Evolutionary conservation across 495 filamentous ascomycete species (phyloP).

Genomic region (Penicillium angulare): DNA sequence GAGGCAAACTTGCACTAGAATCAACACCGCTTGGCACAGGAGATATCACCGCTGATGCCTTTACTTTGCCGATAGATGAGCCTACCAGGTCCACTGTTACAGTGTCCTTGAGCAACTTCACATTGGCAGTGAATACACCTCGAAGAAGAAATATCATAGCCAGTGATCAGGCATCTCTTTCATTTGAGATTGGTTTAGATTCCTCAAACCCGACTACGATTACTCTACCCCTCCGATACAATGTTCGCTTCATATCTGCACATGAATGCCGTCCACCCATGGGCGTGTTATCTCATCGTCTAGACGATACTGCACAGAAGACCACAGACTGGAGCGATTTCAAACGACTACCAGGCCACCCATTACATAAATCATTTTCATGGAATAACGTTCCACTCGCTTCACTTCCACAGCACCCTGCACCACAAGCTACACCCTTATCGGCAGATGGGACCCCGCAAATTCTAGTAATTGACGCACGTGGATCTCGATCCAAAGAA

Average conservation of each 20-base stretch:
- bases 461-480: constrained; percentile 47
- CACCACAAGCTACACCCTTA: constrained; percentile 8
- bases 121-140: constrained; percentile 16
- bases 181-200: constrained; percentile 43
- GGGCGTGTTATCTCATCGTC: constrained; percentile 23
- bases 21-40: constrained; percentile 40
- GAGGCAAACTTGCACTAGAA: constrained; percentile 28
- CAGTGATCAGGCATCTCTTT: constrained; percentile 50
- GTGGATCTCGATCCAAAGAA: constrained; percentile 57
- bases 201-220: constrained; percentile 31
- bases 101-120: constrained; percentile 21
- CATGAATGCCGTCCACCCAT: constrained; percentile 61
- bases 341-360: constrained; percentile 54
- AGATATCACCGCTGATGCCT: constrained; percentile 48
- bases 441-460: constrained; percentile 25
- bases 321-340: constrained; percentile 2
- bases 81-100: constrained; percentile 2
- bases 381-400: constrained; percentile 56
- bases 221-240: constrained; percentile 53
- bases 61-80: constrained; percentile 34
- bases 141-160: constrained; percentile 32
- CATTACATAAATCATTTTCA: constrained; percentile 59
- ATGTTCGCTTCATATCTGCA: constrained; percentile 64
- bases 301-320: not conserved
- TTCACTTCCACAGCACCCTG: constrained; percentile 38